These are phyloP conservation scores for Pythium grandisporangium DNA, from an alignment of 352 stramenopile species.

Conservation along the genomic window DNA sequence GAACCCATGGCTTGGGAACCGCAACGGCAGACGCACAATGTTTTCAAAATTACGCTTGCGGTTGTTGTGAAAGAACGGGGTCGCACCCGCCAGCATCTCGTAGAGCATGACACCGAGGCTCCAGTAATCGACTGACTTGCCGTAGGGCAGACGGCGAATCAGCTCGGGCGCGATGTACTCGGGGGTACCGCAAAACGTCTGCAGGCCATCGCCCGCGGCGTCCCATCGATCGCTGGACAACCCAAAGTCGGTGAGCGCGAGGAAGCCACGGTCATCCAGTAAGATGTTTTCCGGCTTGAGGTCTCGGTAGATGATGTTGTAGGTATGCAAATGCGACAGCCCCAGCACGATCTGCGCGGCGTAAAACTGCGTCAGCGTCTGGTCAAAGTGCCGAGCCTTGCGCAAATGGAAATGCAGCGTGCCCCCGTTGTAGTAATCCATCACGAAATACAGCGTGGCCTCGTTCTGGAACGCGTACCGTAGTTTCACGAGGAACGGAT, in stretches of 20 bases:
- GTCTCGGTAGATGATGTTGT: constrained; percentile 82
- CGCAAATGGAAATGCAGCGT: constrained; percentile 79
- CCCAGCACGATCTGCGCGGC: constrained; percentile 74
- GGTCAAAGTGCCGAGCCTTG: constrained; percentile 57
- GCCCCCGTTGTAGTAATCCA: constrained; percentile 86
- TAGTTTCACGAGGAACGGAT: constrained; percentile 81
- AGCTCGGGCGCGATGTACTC: constrained; percentile 83
- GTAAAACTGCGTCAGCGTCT: constrained; percentile 66
- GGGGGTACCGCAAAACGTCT: constrained; percentile 78
- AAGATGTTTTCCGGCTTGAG: constrained; percentile 85
- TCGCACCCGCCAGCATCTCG: constrained; percentile 76
- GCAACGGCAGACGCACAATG: constrained; percentile 69
- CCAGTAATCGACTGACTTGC: constrained; percentile 85
- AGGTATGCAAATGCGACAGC: constrained; percentile 76
- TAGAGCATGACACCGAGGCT: constrained; percentile 78
- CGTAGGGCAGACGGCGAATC: constrained; percentile 64
- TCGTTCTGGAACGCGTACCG: constrained; percentile 84
- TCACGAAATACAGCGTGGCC: constrained; percentile 83
- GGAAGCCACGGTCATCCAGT: constrained; percentile 74
- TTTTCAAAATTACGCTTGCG: constrained; percentile 84
- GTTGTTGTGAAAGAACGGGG: constrained; percentile 72
- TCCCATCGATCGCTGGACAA: constrained; percentile 72
- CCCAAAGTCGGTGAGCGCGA: constrained; percentile 87
- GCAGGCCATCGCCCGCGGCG: constrained; percentile 56
- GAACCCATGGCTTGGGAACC: constrained; percentile 56